A percentile compares a stretch with the other conserved stretches of the same genome.
Conservation (phyloP, 371 early-diverging fungal genomes). For the Mortierella sp. region DNA sequence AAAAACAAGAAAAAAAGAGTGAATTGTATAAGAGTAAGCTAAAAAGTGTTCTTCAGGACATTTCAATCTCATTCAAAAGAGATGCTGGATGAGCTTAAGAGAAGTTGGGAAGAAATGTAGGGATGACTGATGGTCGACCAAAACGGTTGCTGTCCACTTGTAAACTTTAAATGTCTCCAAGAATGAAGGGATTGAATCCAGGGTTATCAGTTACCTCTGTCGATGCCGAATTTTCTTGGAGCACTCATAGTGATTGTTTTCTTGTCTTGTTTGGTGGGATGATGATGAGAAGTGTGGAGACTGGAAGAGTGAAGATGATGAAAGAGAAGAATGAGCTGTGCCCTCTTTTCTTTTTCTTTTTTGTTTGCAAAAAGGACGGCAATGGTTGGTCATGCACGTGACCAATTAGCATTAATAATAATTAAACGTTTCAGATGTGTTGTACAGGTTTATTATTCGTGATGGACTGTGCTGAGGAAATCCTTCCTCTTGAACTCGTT, state of each 20-base stretch:
- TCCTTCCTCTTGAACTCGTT: too few relatives aligned
- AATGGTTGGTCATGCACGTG: too few relatives aligned
- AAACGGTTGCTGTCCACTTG: neutral
- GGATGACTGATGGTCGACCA: constrained; percentile 7
- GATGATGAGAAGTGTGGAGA: neutral
- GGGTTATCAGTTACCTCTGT: constrained; percentile 41
- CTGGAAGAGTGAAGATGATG: too few relatives aligned
- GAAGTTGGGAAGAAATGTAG: too few relatives aligned
- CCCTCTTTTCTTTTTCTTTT: too few relatives aligned
- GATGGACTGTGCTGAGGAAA: too few relatives aligned
- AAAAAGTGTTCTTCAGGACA: neutral
- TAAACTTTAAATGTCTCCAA: constrained; percentile 10
- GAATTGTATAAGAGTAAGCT: neutral
- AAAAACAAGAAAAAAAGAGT: neutral
- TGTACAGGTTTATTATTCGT: too few relatives aligned
- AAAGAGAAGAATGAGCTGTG: too few relatives aligned
- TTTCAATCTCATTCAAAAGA: neutral
- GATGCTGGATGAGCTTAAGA: neutral
- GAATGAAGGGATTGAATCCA: neutral
- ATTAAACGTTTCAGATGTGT: too few relatives aligned
- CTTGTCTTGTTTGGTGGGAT: neutral
- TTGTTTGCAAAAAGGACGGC: too few relatives aligned
- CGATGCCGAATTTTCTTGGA: constrained; percentile 51
- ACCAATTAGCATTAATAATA: too few relatives aligned
- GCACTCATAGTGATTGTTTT: constrained; percentile 21